Conservation (phyloP, 192 early-diverging fungal species). For the Lunasporangiospora selenospora region DNA sequence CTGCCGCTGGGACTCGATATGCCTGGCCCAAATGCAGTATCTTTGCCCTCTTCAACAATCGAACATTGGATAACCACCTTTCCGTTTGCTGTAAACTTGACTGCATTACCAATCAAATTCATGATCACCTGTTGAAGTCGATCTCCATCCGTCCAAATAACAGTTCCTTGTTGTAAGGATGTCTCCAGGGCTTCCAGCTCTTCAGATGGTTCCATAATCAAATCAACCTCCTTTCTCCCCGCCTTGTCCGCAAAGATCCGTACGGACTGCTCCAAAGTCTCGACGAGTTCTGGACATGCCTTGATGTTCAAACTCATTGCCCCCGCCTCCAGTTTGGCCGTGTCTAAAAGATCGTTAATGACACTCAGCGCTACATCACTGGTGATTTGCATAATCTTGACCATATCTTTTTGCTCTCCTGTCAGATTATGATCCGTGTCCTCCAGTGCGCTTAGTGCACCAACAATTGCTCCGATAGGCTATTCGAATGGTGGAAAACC, state of each 20-base stretch:
- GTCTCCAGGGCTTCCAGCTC: constrained; percentile 50
- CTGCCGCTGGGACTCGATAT: neutral
- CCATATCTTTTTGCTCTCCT: constrained; percentile 50
- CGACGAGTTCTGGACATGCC: constrained; percentile 47
- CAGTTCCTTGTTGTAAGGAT: constrained; percentile 22
- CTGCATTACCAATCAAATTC: constrained; percentile 62
- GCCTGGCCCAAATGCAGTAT: neutral
- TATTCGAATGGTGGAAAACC: too few relatives aligned
- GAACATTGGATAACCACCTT: constrained; percentile 24
- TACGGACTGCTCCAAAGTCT: constrained; percentile 49
- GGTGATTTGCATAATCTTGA: constrained; percentile 51
- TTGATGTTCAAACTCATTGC: constrained; percentile 50
- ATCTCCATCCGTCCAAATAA: constrained; percentile 23
- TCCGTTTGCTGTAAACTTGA: constrained; percentile 59
- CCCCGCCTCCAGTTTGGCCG: constrained; percentile 50
- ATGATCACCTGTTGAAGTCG: constrained; percentile 51
- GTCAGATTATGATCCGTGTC: constrained; percentile 43
- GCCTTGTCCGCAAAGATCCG: constrained; percentile 49
- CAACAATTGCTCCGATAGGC: constrained; percentile 52
- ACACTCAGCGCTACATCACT: constrained; percentile 48
- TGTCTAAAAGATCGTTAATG: constrained; percentile 49
- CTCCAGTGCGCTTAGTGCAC: constrained; percentile 49
- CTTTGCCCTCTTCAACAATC: neutral
- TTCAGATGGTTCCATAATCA: constrained; percentile 57
- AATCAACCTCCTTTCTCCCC: constrained; percentile 44